These are phyloP conservation scores for Physocladia obscura DNA, from an alignment of 192 early-diverging fungal genomes.

Conservation along the genomic window DNA sequence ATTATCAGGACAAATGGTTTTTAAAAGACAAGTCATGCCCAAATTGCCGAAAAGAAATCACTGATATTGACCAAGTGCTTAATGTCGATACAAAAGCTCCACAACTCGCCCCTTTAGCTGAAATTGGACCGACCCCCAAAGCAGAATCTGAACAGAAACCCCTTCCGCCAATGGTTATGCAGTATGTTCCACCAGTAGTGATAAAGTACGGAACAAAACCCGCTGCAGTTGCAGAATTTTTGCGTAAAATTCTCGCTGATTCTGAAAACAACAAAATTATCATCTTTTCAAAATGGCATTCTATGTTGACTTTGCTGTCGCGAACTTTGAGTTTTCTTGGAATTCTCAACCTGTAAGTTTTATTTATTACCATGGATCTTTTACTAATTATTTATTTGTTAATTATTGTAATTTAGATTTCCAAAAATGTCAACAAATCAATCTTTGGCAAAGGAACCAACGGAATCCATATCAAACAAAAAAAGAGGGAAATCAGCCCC, in stretches of 20 bases:
- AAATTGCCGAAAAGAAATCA: slow-evolving; percentile 10
- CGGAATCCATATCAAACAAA: no score
- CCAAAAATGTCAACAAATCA: neutral
- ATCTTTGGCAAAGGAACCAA: neutral
- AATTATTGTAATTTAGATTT: slow-evolving; percentile 5
- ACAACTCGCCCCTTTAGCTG: no score
- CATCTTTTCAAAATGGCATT: slow-evolving; percentile 27
- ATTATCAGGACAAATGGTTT: slow-evolving; percentile 12
- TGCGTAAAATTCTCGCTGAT: slow-evolving; percentile 3
- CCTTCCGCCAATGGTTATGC: neutral
- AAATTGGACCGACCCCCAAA: no score
- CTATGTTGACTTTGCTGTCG: slow-evolving; percentile 16
- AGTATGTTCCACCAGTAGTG: slow-evolving; percentile 15
- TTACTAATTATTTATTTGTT: neutral
- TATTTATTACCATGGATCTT: neutral
- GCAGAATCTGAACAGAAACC: neutral
- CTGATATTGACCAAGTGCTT: slow-evolving; percentile 6
- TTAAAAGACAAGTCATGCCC: slow-evolving; percentile 16
- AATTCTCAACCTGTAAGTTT: slow-evolving; percentile 16
- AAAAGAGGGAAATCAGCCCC: neutral
- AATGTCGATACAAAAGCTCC: neutral
- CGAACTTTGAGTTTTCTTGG: neutral
- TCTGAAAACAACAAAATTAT: slow-evolving; percentile 18
- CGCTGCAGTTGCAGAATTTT: slow-evolving; percentile 18
- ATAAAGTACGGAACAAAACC: slow-evolving; percentile 22